Conservation (phyloP, 1,139 yeast species). For the Debaryomyces nepalensis region DNA sequence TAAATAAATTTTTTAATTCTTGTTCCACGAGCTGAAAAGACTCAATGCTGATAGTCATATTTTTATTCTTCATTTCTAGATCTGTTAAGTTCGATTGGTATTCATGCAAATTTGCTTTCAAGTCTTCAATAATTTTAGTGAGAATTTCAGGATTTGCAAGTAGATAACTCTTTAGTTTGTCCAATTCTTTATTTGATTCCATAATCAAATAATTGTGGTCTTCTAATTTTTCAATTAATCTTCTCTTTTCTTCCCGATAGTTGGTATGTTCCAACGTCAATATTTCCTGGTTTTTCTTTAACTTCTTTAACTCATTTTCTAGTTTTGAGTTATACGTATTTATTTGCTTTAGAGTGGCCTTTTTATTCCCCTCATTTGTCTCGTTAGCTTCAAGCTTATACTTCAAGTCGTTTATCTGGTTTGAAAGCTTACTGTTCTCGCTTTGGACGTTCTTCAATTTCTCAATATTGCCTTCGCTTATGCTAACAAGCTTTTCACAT, state of each 20-base stretch:
- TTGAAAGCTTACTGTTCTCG: constrained; percentile 45
- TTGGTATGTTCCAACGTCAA: constrained; percentile 67
- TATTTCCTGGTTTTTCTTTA: constrained; percentile 67
- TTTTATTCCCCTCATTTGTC: constrained; percentile 25
- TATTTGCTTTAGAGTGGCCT: constrained; percentile 49
- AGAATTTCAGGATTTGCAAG: constrained; percentile 66
- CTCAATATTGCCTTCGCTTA: constrained; percentile 56
- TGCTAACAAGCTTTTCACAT: constrained; percentile 62
- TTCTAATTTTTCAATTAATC: constrained; percentile 59
- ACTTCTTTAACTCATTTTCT: constrained; percentile 64
- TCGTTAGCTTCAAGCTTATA: constrained; percentile 28
- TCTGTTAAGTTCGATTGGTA: constrained; percentile 45
- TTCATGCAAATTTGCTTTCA: constrained; percentile 51
- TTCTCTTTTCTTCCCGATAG: constrained; percentile 65
- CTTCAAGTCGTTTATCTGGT: constrained; percentile 48
- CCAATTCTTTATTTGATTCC: constrained; percentile 63
- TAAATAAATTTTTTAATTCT: constrained; percentile 56
- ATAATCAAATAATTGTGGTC: constrained; percentile 57
- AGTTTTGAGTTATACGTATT: constrained; percentile 61
- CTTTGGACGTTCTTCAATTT: constrained; percentile 35
- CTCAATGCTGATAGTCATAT: constrained; percentile 59
- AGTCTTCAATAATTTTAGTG: constrained; percentile 57
- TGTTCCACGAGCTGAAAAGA: constrained; percentile 60
- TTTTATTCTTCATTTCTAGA: constrained; percentile 54
- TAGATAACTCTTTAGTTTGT: constrained; percentile 61